Percentiles rank a stretch among this genome's conserved stretches.
Evolutionary conservation across 305 asterid species (phyloP).

Genomic region (Nicotiana rustica): DNA sequence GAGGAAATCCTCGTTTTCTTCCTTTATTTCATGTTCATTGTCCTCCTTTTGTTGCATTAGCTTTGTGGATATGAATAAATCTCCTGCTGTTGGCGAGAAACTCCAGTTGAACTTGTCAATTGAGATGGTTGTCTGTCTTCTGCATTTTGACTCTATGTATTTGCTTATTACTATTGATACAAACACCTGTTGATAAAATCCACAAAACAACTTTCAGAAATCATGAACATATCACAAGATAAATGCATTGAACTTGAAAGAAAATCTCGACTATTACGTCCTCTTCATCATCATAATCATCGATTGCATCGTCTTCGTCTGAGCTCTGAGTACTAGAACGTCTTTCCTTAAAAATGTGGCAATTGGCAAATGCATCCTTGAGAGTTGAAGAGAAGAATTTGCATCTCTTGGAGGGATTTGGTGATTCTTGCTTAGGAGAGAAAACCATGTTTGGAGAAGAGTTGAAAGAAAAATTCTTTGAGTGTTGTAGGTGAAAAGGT

Average conservation of each 20-base stretch:
- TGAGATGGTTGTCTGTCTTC: constrained; percentile 42
- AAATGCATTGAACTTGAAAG: not conserved
- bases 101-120: constrained; percentile 57
- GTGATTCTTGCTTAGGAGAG: constrained; percentile 55
- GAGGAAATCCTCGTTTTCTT: constrained; percentile 46
- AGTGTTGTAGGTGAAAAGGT: constrained; percentile 42
- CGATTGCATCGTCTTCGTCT: constrained; percentile 50
- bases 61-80: constrained; percentile 36
- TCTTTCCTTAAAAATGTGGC: constrained; percentile 53
- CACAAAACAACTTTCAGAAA: not conserved
- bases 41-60: constrained; percentile 31
- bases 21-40: constrained; percentile 39
- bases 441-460: constrained; percentile 51
- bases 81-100: constrained; percentile 55
- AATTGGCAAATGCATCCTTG: constrained; percentile 60
- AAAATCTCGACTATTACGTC: constrained; percentile 48
- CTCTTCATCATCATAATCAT: constrained; percentile 65
- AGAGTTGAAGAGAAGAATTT: constrained; percentile 57
- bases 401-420: constrained; percentile 60
- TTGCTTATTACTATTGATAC: constrained; percentile 74
- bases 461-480: constrained; percentile 31
- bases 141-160: constrained; percentile 72
- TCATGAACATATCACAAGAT: not conserved
- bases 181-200: constrained; percentile 53
- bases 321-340: constrained; percentile 44